These are phyloP conservation scores for Sphaerulina vaccinii DNA, from an alignment of 2,329 filamentous ascomycete species.

Conservation along the genomic window DNA sequence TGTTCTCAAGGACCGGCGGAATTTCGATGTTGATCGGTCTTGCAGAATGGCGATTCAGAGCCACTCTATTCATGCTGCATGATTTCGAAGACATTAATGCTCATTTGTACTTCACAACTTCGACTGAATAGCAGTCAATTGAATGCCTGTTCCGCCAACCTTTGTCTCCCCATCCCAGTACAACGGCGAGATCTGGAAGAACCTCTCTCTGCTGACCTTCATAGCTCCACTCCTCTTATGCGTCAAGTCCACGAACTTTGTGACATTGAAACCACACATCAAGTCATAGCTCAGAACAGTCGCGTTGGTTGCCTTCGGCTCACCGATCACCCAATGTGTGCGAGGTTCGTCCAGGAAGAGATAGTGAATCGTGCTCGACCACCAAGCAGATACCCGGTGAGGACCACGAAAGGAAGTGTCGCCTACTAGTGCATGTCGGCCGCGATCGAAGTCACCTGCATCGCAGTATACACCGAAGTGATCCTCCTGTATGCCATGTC, in stretches of 20 bases:
- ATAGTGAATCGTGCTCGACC: slow-evolving; percentile 58
- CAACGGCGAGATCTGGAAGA: slow-evolving; percentile 48
- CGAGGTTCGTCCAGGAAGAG: slow-evolving; percentile 60
- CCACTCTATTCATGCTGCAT: neutral
- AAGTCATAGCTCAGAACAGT: slow-evolving; percentile 73
- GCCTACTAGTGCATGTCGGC: slow-evolving; percentile 60
- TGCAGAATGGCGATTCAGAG: neutral
- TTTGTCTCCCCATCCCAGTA: slow-evolving; percentile 48
- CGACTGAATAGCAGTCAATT: slow-evolving; percentile 6
- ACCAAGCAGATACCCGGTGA: slow-evolving; percentile 59
- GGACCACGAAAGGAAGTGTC: slow-evolving; percentile 56
- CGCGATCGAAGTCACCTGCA: slow-evolving; percentile 57
- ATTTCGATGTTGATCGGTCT: neutral
- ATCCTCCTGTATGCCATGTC: slow-evolving; percentile 42
- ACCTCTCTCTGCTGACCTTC: slow-evolving; percentile 41
- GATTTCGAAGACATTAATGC: neutral
- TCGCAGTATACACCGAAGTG: slow-evolving; percentile 60
- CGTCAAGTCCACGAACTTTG: slow-evolving; percentile 46
- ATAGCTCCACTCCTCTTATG: slow-evolving; percentile 43
- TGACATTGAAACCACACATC: slow-evolving; percentile 68
- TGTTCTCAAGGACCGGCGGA: neutral
- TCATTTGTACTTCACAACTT: slow-evolving; percentile 4
- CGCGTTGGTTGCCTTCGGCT: slow-evolving; percentile 69
- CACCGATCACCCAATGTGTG: slow-evolving; percentile 58
- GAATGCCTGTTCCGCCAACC: slow-evolving; percentile 18